Evolutionary conservation across 78 protist genomes (phyloP), one percentile per base, ranked within the genome.

Genomic region (Creolimax fragrantissima): DNA sequence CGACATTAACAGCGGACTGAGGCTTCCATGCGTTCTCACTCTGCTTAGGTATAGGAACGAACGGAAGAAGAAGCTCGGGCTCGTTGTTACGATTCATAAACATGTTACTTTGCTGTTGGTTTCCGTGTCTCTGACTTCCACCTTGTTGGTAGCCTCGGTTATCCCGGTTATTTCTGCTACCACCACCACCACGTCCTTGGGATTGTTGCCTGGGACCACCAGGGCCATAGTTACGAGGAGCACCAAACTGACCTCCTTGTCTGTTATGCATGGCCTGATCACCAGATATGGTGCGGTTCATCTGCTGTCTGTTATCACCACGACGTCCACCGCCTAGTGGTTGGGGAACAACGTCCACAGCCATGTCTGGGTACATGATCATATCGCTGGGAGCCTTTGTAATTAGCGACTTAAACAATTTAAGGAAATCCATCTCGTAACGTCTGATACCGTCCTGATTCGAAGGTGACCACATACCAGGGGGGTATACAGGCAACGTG

Each of bases 11-110:
- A 36, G 89, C 89, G n/a, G 89, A 43, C 7, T 4, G 6, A 5
- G 86, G 86, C 35, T 83, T 83, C 86, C 86, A 83, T 36, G 86
- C 86, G 37, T 83, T 83, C 86, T 83, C 86, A 32, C 86, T 24
- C 6, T 41, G 35, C 42, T 35, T 24, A 36, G 86, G 86, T 6
- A 83, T 0, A 5, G 86, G 86, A 36, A 35, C 86, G 86, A 17
- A 35, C 42, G 42, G 7, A 36, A 5, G 41, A 6, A 83, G 7
- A 24, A 32, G 7, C 86, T 35, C 86, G 35, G 7, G 17, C 2
- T 35, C 24, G 44, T 4, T 45, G 24, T 37, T 36, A 24, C 7
- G 41, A 45, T 24, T 85, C 24, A 37, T 24, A 11, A 39, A 85
- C 43, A 24, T 39, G 89, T 5, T 35, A 32, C 44, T 11, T 39